Percentiles rank a stretch among this genome's conserved stretches.
Evolutionary conservation across 108 stramenopile species (phyloP).

Genomic region (Cyclotella cryptica): DNA sequence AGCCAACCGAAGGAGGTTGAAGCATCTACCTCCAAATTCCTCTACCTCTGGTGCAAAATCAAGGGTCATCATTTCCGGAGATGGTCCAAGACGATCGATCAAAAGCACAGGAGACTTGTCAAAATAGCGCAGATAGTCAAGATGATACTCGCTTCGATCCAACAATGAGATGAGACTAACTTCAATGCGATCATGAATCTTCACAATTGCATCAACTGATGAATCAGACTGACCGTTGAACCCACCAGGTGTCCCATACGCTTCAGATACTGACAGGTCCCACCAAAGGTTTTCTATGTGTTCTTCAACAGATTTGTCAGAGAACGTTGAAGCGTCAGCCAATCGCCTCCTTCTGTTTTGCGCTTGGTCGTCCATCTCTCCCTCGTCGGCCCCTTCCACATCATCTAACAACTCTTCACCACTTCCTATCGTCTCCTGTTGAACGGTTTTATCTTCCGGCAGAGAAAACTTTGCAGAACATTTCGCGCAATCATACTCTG

Average conservation of each 20-base stretch:
- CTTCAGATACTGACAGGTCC: constrained; percentile 57
- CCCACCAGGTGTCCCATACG: constrained; percentile 48
- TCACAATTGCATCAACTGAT: constrained; percentile 38
- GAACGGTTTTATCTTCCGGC: constrained; percentile 1
- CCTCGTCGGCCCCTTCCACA: constrained; percentile 16
- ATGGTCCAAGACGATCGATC: constrained; percentile 74
- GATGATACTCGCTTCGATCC: constrained; percentile 40
- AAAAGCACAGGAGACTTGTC: constrained; percentile 77
- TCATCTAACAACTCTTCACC: constrained; percentile 24
- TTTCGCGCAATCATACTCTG: constrained; percentile 48
- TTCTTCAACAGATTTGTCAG: constrained; percentile 40
- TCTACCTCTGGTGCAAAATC: constrained; percentile 73
- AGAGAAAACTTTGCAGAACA: constrained; percentile 14
- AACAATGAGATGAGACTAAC: constrained; percentile 44
- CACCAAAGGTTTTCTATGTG: constrained; percentile 68
- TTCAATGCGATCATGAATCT: constrained; percentile 49
- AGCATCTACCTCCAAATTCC: constrained; percentile 81
- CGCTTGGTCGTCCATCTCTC: constrained; percentile 9
- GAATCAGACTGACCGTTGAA: constrained; percentile 35
- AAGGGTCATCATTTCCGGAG: constrained; percentile 60
- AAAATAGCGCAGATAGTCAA: constrained; percentile 45
- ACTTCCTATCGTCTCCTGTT: constrained; percentile 3
- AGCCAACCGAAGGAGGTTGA: constrained; percentile 71
- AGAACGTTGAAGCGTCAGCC: constrained; percentile 17
- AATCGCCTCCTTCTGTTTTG: constrained; percentile 23